These are phyloP conservation scores for Acarospora socialis DNA, from an alignment of 2,329 filamentous ascomycete species.

Conservation along the genomic window DNA sequence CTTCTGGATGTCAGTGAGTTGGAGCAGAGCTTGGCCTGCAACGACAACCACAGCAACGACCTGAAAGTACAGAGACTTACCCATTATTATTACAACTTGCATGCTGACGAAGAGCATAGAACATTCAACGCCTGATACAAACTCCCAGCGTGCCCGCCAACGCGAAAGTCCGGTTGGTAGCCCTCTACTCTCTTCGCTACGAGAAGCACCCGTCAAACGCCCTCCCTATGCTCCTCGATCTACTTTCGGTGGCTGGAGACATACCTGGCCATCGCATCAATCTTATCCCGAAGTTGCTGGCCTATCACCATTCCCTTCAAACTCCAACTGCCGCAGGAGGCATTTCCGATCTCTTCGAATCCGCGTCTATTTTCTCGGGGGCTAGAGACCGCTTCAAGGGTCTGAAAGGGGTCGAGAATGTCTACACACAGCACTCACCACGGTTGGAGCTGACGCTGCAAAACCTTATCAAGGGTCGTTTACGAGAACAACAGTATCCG, in stretches of 20 bases:
- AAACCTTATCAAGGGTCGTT: conserved; percentile 78
- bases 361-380: conserved; percentile 77
- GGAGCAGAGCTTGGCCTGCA: conserved; percentile 92
- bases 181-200: conserved; percentile 90
- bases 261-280: conserved; percentile 62
- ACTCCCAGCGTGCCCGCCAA: conserved; percentile 60
- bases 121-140: conserved; percentile 73
- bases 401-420: conserved; percentile 93
- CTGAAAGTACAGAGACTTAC: conserved; percentile 52
- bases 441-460: conserved; percentile 76
- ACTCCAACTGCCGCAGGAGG: conserved; percentile 59
- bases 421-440: conserved; percentile 95
- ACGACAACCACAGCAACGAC: conserved; percentile 83
- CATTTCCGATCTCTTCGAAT: conserved; percentile 85
- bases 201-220: conserved; percentile 74
- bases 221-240: conserved; percentile 70
- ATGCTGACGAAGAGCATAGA: conserved; percentile 33
- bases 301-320: conserved; percentile 78
- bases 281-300: conserved; percentile 66
- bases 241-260: conserved; percentile 71
- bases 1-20: conserved; percentile 93
- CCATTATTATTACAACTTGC: conserved; percentile 14
- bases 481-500: conserved; percentile 78
- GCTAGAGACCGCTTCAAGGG: conserved; percentile 83
- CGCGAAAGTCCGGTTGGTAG: conserved; percentile 78